Base-by-base conservation (phyloP, 2,329 filamentous ascomycete species). In the Nemania abortiva region DNA sequence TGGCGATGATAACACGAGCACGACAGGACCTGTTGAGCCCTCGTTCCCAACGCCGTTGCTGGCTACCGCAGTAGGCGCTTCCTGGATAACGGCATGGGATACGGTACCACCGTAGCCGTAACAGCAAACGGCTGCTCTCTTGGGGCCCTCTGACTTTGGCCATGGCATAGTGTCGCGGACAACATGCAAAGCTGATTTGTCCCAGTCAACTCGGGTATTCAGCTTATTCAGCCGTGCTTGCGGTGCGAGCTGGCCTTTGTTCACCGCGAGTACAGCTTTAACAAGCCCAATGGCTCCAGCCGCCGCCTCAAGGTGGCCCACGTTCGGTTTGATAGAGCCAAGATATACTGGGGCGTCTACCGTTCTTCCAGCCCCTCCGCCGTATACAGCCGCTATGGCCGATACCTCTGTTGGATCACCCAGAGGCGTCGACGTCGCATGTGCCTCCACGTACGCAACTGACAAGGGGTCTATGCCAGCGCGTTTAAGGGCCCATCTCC, bases 201-300 rank as follows among this genome's bases (percentile, higher is more conserved):
- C 66, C 76, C 79, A 79, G 50, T 82, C 75, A 4, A 82, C 66
- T 0, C 69, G 61, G 3, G 73, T 75, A 64, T 80, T 82, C 9
- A 80, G 74, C 50, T 75, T 79, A 10, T 72, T 68, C 20, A 81
- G 70, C 27, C 78, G 77, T 39, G 80, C 75, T 37, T 82, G 82
- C 0, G 79, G 81, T 6, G 79, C 70, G 2, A 80, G 72, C 10
- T 69, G 39, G 6, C 61, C 70, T 37, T 74, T 66, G 15, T 69
- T 63, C 13, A 79, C 34, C 0, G 73, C 68, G 24, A 78, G 34
- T 3, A 78, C 65, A 2, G 74, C 75, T 55, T 78, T 79, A 20
- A 78, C 73, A 27, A 78, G 56, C 2, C 74, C 73, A 34, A 77
- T 66, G 1, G 66, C 72, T 13, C 77, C 75, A 3, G 78, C 77